A percentile compares a stretch with the other conserved stretches of the same genome.
phyloP scores from a whole-genome alignment of 169 alveolate genomes.

The Eimeria sp. region DNA sequence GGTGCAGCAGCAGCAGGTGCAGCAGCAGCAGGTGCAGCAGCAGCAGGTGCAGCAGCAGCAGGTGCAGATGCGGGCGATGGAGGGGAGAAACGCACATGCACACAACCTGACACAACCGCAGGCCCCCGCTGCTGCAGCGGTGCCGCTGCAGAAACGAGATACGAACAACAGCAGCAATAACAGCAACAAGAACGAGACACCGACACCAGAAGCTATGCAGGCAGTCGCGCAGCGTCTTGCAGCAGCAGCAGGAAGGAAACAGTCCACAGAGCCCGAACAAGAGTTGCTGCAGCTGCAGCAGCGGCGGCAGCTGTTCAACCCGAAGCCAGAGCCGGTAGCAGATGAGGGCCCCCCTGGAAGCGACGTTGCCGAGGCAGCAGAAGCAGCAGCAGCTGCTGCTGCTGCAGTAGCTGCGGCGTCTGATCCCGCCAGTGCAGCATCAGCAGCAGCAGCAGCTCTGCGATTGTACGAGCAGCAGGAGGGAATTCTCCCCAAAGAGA shows the following conservation, averaged over 20 bases:
- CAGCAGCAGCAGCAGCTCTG: constrained; percentile 14
- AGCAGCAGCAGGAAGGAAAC: constrained; percentile 39
- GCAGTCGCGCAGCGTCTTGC: constrained; percentile 23
- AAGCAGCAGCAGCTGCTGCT: constrained; percentile 43
- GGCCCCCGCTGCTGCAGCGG: constrained; percentile 34
- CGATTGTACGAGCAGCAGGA: constrained; percentile 46
- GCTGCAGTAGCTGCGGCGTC: constrained; percentile 29
- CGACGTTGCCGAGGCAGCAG: constrained; percentile 40
- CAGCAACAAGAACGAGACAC: neutral
- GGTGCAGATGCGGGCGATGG: neutral
- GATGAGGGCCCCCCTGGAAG: constrained; percentile 50
- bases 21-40: neutral
- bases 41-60: neutral
- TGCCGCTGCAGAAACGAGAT: constrained; percentile 16
- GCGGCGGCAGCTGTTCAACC: constrained; percentile 48
- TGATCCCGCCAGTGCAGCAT: too few relatives aligned
- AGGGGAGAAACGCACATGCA: neutral
- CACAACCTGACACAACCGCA: neutral
- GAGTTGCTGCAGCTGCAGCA: neutral
- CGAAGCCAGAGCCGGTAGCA: neutral
- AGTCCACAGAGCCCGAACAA: neutral
- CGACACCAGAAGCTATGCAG: constrained; percentile 28
- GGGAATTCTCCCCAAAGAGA: neutral
- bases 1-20: neutral
- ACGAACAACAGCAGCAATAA: neutral